Evolutionary conservation across 2,329 filamentous ascomycete species (phyloP).

Genomic region (Colletotrichum sp.): DNA sequence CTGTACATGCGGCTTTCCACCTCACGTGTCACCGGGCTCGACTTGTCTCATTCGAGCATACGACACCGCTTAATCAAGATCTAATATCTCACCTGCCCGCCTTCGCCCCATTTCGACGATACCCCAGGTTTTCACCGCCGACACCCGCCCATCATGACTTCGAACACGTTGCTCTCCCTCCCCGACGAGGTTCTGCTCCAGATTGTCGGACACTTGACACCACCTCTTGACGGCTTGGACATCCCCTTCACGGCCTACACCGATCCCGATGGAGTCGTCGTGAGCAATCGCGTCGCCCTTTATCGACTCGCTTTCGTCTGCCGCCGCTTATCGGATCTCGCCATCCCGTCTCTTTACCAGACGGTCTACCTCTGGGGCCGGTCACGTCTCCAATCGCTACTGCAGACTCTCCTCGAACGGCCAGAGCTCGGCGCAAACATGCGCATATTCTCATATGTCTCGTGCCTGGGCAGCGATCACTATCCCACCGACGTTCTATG

Average conservation of each 20-base stretch:
- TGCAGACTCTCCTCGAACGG: conserved; percentile 18
- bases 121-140: not conserved
- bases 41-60: not conserved
- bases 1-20: not conserved
- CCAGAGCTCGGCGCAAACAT: conserved; percentile 16
- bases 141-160: not conserved
- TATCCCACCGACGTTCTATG: conserved; percentile 15
- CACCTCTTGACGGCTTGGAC: conserved; percentile 17
- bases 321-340: conserved; percentile 10
- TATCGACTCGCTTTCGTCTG: conserved; percentile 17
- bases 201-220: conserved; percentile 18
- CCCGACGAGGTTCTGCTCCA: conserved; percentile 19
- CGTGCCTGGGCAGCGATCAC: conserved; percentile 14
- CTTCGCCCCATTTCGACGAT: not conserved
- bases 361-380: conserved; percentile 20
- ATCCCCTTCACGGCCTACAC: conserved; percentile 18
- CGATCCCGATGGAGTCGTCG: conserved; percentile 18
- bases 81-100: conserved; percentile 3
- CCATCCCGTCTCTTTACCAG: conserved; percentile 12
- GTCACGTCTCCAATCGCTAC: conserved; percentile 14
- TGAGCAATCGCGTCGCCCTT: conserved; percentile 14
- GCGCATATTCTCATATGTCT: conserved; percentile 19
- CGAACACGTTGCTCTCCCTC: conserved; percentile 6
- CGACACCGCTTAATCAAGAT: conserved; percentile 4
- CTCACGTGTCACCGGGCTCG: not conserved